A percentile compares a stretch with the other conserved stretches of the same genome.
Evolutionary conservation across 768 basidiomycete species (phyloP).

Genomic region (Podaxis mareebaensis): DNA sequence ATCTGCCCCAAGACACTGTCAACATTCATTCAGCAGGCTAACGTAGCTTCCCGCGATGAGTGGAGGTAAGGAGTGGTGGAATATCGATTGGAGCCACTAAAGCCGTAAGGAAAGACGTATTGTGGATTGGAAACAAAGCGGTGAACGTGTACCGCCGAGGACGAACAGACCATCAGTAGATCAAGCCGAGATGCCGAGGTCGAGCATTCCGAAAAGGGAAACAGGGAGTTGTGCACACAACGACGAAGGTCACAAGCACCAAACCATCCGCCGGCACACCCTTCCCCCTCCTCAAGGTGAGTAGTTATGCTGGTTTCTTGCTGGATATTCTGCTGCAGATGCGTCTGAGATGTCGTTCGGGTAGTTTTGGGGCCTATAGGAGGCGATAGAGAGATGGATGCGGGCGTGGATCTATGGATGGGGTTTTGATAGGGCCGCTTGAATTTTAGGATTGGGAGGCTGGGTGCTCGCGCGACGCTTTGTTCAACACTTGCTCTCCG

Average conservation of each 20-base stretch:
- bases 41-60: no score
- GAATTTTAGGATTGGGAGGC: background rate
- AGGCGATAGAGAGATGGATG: slow-evolving; percentile 23
- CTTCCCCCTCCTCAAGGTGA: slow-evolving; percentile 28
- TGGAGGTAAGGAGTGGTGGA: no score
- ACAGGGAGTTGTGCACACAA: background rate
- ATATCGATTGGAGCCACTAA: background rate
- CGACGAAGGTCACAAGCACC: background rate
- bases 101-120: background rate
- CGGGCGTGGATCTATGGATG: slow-evolving; percentile 19
- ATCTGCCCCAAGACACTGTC: background rate
- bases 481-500: background rate
- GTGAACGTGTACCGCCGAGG: background rate
- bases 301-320: slow-evolving; percentile 16
- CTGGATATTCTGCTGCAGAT: background rate
- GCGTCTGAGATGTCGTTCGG: slow-evolving; percentile 6
- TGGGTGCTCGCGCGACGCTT: background rate
- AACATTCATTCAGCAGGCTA: background rate
- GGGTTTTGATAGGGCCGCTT: slow-evolving; percentile 10
- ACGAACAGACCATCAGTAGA: background rate
- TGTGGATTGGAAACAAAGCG: background rate
- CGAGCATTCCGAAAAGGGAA: slow-evolving; percentile 14
- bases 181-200: slow-evolving; percentile 16
- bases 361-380: slow-evolving; percentile 11
- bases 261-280: slow-evolving; percentile 5